These are phyloP conservation scores for Ceratopteris richardii DNA, from an alignment of 75 land plant genomes.

Conservation along the genomic window DNA sequence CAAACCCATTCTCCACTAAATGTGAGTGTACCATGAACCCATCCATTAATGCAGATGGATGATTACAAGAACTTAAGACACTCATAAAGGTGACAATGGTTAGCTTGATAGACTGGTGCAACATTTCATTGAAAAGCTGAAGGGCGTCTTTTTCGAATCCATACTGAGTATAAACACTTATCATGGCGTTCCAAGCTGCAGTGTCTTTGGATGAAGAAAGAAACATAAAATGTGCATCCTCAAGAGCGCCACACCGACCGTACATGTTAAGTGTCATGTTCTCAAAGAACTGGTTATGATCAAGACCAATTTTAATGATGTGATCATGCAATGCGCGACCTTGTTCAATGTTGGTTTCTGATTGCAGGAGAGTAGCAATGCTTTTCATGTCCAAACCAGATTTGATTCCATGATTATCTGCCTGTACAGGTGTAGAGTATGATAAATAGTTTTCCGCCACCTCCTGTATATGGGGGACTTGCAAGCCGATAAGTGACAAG, in stretches of 20 bases:
- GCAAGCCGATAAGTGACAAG: too few relatives aligned
- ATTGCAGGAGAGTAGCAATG: too few relatives aligned
- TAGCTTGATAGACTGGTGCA: background rate
- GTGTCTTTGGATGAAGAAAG: background rate
- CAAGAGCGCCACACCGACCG: background rate
- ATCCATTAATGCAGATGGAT: background rate
- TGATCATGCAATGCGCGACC: background rate
- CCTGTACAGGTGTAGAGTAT: too few relatives aligned
- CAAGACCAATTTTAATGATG: constrained; percentile 1
- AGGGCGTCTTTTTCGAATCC: constrained; percentile 18
- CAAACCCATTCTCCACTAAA: constrained; percentile 30
- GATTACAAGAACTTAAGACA: constrained; percentile 5
- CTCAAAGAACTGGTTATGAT: background rate
- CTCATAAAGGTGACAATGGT: constrained; percentile 1
- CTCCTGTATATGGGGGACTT: too few relatives aligned
- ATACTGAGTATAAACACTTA: constrained; percentile 20
- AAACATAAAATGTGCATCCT: background rate
- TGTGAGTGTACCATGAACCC: constrained; percentile 29
- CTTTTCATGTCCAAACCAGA: too few relatives aligned
- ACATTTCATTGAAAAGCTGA: constrained; percentile 15
- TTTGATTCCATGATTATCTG: too few relatives aligned
- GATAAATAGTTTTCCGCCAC: too few relatives aligned
- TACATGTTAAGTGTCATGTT: background rate
- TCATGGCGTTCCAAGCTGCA: constrained; percentile 23
- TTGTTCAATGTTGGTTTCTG: too few relatives aligned